These are phyloP conservation scores for Geotrichum histeridarum DNA, from an alignment of 1,139 yeast genomes.

Conservation along the genomic window DNA sequence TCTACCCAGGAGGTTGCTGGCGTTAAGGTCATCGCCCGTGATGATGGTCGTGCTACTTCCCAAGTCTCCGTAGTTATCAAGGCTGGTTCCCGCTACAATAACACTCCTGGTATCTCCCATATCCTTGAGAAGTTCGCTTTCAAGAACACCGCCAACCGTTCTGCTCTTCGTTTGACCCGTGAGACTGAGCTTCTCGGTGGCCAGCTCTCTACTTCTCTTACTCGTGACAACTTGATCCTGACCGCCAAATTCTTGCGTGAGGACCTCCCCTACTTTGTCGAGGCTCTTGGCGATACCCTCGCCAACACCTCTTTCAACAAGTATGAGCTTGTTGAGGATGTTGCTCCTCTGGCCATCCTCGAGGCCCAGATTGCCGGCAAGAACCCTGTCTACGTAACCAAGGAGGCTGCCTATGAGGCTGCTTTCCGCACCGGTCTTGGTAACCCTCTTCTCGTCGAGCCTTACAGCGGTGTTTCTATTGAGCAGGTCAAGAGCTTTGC, in stretches of 20 bases:
- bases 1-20: constrained; percentile 36
- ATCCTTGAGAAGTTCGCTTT: constrained; percentile 78
- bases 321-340: constrained; percentile 78
- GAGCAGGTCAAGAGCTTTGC: constrained; percentile 70
- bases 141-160: constrained; percentile 72
- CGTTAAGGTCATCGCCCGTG: constrained; percentile 45
- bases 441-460: constrained; percentile 72
- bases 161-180: constrained; percentile 89
- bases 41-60: constrained; percentile 52
- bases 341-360: constrained; percentile 64
- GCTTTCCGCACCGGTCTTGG: constrained; percentile 90
- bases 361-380: constrained; percentile 48
- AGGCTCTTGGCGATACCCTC: constrained; percentile 74
- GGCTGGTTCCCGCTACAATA: constrained; percentile 78
- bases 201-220: constrained; percentile 57
- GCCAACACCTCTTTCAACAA: constrained; percentile 63
- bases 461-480: constrained; percentile 50
- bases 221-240: constrained; percentile 80
- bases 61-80: constrained; percentile 73
- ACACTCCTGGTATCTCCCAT: constrained; percentile 79
- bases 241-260: constrained; percentile 78
- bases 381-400: constrained; percentile 55
- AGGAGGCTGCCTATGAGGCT: constrained; percentile 73
- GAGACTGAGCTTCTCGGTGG: constrained; percentile 96
- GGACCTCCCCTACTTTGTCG: constrained; percentile 87